Percentiles rank a stretch among this genome's conserved stretches.
Evolutionary conservation across 768 basidiomycete species (phyloP).

Genomic region (Glaciozyma antarctica): DNA sequence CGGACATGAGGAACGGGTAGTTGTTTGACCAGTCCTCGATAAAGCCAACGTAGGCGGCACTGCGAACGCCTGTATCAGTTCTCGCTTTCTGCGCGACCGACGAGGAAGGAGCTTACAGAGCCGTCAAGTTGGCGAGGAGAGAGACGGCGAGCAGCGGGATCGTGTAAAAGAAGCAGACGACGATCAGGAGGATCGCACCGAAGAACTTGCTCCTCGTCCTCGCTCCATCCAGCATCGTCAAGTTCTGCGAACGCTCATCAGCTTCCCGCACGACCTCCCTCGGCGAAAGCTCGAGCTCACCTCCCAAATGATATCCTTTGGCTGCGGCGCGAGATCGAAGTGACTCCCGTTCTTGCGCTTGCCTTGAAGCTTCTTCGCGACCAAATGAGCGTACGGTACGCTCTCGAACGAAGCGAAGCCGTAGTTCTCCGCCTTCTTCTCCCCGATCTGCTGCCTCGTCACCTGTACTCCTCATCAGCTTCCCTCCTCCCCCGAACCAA

Average conservation of each 20-base stretch:
- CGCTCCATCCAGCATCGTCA: conserved; percentile 62
- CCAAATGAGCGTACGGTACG: conserved; percentile 70
- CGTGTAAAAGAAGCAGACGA: conserved; percentile 90
- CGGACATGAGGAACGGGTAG: conserved; percentile 60
- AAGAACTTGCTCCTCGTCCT: conserved; percentile 56
- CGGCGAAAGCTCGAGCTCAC: conserved; percentile 44
- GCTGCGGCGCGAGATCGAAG: conserved; percentile 71
- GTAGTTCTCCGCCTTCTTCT: conserved; percentile 44
- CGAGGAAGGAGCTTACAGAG: conserved; percentile 6
- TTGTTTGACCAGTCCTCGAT: conserved; percentile 58
- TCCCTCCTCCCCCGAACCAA: conserved; percentile 44
- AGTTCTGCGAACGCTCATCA: conserved; percentile 46
- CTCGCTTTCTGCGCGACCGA: conserved; percentile 6
- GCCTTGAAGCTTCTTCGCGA: conserved; percentile 57
- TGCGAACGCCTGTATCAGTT: background rate
- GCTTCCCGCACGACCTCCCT: background rate
- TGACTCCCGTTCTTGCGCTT: conserved; percentile 66
- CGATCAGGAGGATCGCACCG: conserved; percentile 67
- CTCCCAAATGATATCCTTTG: conserved; percentile 56
- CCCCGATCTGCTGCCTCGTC: conserved; percentile 49
- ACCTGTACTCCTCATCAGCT: conserved; percentile 36
- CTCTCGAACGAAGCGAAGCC: conserved; percentile 77
- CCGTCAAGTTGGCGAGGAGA: conserved; percentile 74
- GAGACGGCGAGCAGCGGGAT: conserved; percentile 84
- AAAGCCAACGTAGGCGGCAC: conserved; percentile 55